phyloP scores from a whole-genome alignment of 116 monocot species.

The Trichopus zeylanicus region DNA sequence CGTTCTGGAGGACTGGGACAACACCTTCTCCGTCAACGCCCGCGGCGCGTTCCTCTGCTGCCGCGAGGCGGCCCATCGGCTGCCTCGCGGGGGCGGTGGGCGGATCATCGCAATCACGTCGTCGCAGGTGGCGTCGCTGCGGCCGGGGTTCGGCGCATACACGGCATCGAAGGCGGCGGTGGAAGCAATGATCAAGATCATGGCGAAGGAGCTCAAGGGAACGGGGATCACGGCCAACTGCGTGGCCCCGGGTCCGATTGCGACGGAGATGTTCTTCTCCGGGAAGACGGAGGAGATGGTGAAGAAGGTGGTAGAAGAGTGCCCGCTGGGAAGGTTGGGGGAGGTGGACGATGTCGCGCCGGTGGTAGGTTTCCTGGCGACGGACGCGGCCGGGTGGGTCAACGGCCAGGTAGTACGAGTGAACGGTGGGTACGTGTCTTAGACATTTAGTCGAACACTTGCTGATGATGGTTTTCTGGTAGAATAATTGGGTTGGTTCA shows the following conservation, averaged over 20 bases:
- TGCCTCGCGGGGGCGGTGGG: constrained; percentile 22
- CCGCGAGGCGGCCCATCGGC: constrained; percentile 23
- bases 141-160: constrained; percentile 24
- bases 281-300: constrained; percentile 17
- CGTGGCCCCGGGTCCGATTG: constrained; percentile 19
- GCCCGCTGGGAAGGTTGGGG: constrained; percentile 18
- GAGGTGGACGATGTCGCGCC: constrained; percentile 24
- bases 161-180: constrained; percentile 47
- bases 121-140: constrained; percentile 9
- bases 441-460: too few species aligned
- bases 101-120: constrained; percentile 16
- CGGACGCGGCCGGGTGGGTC: constrained; percentile 28
- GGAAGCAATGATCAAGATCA: constrained; percentile 27
- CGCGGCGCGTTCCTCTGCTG: constrained; percentile 24
- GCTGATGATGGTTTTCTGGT: too few species aligned
- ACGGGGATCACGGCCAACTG: constrained; percentile 31
- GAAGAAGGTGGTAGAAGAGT: neutral
- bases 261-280: constrained; percentile 18
- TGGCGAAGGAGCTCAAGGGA: constrained; percentile 29
- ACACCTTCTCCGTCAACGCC: constrained; percentile 16
- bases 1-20: constrained; percentile 9
- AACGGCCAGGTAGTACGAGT: constrained; percentile 36
- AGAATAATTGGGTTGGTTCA: too few species aligned
- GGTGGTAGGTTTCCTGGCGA: constrained; percentile 24
- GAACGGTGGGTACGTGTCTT: too few species aligned